phyloP scores from a whole-genome alignment of 2,329 filamentous ascomycete genomes.

The Trichoderma sp. region DNA sequence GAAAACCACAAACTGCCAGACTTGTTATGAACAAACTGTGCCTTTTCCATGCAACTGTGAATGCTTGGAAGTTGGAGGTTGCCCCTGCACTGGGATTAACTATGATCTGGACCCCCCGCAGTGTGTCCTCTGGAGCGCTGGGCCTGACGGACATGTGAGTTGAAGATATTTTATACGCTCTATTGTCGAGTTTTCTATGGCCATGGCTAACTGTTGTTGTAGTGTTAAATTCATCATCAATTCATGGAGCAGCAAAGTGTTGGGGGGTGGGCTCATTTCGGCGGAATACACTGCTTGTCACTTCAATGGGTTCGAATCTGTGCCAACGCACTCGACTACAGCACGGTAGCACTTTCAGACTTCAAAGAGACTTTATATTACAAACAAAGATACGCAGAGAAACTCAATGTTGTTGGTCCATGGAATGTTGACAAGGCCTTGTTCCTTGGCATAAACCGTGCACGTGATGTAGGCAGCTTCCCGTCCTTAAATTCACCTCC shows the following conservation, averaged over 20 bases:
- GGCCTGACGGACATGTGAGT: background rate
- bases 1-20: background rate
- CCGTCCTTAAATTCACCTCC: background rate
- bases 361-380: background rate
- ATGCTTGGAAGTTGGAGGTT: background rate
- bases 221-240: background rate
- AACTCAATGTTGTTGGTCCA: background rate
- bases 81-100: constrained; percentile 10
- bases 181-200: background rate
- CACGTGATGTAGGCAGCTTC: background rate
- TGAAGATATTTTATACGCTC: background rate
- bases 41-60: constrained; percentile 6
- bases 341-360: background rate
- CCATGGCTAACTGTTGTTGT: no score
- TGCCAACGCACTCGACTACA: background rate
- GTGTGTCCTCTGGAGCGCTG: background rate
- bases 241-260: background rate
- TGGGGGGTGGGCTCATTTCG: background rate
- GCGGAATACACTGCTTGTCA: background rate
- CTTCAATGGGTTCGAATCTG: background rate
- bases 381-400: background rate
- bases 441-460: background rate
- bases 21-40: constrained; percentile 2
- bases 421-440: background rate
- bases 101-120: background rate